A percentile compares a stretch with the other conserved stretches of the same genome.
Evolutionary conservation across 139 green algal genomes (phyloP).

Genomic region (Raphidocelis subcapitata): DNA sequence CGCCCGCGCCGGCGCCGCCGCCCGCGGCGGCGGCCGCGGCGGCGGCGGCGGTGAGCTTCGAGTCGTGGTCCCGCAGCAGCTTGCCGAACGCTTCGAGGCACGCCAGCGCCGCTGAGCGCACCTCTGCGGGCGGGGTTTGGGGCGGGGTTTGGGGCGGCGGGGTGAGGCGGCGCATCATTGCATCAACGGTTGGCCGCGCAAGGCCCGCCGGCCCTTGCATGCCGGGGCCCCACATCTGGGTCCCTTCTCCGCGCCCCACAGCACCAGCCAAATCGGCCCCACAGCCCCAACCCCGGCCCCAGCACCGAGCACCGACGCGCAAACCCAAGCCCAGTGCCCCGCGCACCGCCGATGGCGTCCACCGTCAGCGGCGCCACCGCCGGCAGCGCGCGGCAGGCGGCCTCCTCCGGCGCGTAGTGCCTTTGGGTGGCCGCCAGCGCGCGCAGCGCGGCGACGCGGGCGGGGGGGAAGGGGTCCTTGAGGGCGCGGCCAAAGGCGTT

Average conservation of each 20-base stretch:
- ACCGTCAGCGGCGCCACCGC: constrained; percentile 71
- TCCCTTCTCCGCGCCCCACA: not conserved
- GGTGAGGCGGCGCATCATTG: not conserved
- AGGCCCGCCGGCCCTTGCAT: not conserved
- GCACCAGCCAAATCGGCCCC: not conserved
- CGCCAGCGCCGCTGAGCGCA: constrained; percentile 28
- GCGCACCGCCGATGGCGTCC: constrained; percentile 74
- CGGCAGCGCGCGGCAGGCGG: constrained; percentile 79
- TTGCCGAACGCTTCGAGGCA: constrained; percentile 54
- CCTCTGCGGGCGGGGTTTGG: constrained; percentile 7
- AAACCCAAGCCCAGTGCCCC: not conserved
- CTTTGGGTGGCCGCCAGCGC: constrained; percentile 36
- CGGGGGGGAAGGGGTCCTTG: constrained; percentile 85
- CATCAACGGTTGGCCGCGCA: constrained; percentile 9
- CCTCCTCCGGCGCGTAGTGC: constrained; percentile 76
- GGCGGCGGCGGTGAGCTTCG: constrained; percentile 17
- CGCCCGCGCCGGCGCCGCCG: not conserved
- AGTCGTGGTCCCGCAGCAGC: constrained; percentile 34
- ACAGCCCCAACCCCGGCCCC: not conserved
- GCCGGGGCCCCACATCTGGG: not conserved
- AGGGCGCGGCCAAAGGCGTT: constrained; percentile 95
- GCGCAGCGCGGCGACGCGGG: constrained; percentile 68
- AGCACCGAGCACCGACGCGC: not conserved
- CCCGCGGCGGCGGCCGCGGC: not conserved
- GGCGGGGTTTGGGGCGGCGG: not conserved